Evolutionary conservation across 345 rosid species (phyloP).

Genomic region (Eucalyptus cloeziana): DNA sequence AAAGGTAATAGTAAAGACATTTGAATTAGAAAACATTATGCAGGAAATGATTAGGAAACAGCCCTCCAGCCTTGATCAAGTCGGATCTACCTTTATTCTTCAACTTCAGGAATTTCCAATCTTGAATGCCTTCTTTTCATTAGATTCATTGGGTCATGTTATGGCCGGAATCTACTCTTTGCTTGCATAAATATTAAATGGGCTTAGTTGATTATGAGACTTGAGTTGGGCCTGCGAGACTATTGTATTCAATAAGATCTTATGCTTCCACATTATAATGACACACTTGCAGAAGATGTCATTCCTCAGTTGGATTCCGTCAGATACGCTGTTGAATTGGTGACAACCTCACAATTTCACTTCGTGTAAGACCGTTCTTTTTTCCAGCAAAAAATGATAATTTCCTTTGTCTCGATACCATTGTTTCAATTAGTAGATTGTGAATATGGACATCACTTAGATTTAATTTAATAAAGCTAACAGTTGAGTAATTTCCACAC

Average conservation of each 20-base stretch:
- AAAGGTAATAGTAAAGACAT: neutral
- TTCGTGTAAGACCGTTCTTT: neutral
- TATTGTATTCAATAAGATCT: rapidly evolving
- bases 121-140: neutral
- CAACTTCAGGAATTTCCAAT: neutral
- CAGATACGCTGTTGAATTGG: neutral
- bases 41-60: neutral
- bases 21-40: neutral
- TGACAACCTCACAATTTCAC: neutral
- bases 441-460: neutral
- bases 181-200: neutral
- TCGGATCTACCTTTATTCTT: neutral
- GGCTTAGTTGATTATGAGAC: neutral
- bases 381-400: neutral
- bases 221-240: neutral
- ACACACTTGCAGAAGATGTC: neutral
- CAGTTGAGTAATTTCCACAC: neutral
- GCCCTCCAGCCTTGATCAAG: neutral
- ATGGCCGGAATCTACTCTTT: neutral
- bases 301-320: rapidly evolving
- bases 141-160: neutral
- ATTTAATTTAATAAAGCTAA: neutral
- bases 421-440: neutral
- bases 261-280: neutral
- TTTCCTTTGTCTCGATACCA: neutral